Percentiles rank a stretch among this genome's conserved stretches.
Conservation (phyloP, 176 grass and related monocot genomes). For the Phyllostachys edulis region DNA sequence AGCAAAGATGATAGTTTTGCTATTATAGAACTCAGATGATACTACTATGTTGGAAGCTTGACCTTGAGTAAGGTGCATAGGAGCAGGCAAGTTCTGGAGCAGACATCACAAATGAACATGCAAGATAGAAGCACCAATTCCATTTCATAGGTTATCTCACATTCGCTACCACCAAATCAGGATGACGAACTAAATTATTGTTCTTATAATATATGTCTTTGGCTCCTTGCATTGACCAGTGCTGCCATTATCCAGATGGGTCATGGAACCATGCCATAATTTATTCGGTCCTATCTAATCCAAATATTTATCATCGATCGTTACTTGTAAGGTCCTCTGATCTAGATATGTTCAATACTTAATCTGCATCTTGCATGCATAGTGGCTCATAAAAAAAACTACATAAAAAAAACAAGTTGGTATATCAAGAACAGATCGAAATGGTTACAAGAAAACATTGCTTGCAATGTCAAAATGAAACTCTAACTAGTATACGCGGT, state of each 20-base stretch:
- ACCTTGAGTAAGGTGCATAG: neutral
- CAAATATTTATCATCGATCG: constrained; percentile 5
- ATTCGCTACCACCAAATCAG: constrained; percentile 10
- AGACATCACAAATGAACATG: neutral
- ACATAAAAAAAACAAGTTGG: neutral
- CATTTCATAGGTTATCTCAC: neutral
- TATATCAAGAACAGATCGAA: neutral
- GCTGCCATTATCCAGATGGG: neutral
- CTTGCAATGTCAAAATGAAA: neutral
- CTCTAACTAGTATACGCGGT: neutral
- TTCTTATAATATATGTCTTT: neutral
- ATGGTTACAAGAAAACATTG: neutral
- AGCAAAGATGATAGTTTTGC: neutral
- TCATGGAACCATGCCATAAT: neutral
- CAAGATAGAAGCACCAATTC: neutral
- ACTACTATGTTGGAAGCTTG: neutral
- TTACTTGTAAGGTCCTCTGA: neutral
- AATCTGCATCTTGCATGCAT: neutral
- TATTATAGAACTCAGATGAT: too few relatives aligned
- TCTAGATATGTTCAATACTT: neutral
- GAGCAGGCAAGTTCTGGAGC: neutral
- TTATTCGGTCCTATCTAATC: constrained; percentile 25
- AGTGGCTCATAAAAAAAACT: neutral
- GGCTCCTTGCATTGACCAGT: neutral
- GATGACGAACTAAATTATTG: neutral